phyloP scores from a whole-genome alignment of 2,329 filamentous ascomycete genomes.

The Amesomyces nigricolor region DNA sequence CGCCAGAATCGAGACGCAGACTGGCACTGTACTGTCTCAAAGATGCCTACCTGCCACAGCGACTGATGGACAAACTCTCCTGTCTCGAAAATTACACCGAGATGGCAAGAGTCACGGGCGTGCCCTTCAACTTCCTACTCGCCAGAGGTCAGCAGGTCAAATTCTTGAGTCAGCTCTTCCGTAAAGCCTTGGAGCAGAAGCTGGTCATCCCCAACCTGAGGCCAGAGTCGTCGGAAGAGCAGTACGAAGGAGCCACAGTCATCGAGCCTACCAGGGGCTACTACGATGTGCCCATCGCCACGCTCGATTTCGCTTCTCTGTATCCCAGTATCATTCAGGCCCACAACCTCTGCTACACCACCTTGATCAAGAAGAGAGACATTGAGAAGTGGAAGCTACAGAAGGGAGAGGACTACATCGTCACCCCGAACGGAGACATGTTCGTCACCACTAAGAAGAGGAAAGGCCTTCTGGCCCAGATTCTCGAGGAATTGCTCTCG shows the following conservation, averaged over 20 bases:
- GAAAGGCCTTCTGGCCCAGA: constrained; percentile 88
- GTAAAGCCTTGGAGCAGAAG: constrained; percentile 88
- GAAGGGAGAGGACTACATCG: constrained; percentile 92
- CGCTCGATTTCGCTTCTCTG: constrained; percentile 95
- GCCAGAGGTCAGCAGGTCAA: constrained; percentile 94
- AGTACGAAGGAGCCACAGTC: constrained; percentile 96
- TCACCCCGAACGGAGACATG: constrained; percentile 89
- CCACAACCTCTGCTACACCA: constrained; percentile 97
- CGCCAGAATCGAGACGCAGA: constrained; percentile 82
- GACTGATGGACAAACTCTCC: constrained; percentile 94
- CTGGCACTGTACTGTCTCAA: constrained; percentile 95
- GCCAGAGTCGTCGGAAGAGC: constrained; percentile 67
- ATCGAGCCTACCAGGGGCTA: constrained; percentile 93
- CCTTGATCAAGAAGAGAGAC: constrained; percentile 70
- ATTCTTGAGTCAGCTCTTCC: constrained; percentile 94
- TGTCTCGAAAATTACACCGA: constrained; percentile 99
- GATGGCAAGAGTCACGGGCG: constrained; percentile 98
- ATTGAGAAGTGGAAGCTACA: constrained; percentile 71
- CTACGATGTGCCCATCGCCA: constrained; percentile 92
- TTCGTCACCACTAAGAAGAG: constrained; percentile 85
- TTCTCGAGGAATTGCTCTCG: constrained; percentile 86
- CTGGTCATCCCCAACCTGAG: constrained; percentile 87
- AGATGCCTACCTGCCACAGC: constrained; percentile 90
- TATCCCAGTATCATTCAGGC: constrained; percentile 99
- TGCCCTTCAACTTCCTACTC: constrained; percentile 92